Conservation (phyloP, 2,329 filamentous ascomycete genomes). For the Neospermospora avenae region DNA sequence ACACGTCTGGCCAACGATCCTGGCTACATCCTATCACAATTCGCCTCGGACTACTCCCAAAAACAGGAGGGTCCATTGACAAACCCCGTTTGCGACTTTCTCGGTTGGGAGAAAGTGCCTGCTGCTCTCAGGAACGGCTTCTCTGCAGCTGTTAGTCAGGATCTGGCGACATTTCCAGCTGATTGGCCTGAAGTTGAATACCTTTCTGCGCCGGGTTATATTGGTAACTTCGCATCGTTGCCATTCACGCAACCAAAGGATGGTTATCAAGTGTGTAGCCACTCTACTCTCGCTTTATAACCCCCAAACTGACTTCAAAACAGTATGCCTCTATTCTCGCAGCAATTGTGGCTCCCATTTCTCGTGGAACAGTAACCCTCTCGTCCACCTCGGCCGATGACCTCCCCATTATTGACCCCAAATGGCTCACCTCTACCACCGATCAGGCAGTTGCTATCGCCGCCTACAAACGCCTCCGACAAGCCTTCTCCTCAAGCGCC, state of each 20-base stretch:
- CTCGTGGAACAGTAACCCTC: conserved; percentile 45
- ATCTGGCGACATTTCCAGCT: conserved; percentile 13
- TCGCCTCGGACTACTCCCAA: neutral
- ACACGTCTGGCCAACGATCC: conserved; percentile 11
- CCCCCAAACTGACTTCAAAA: neutral
- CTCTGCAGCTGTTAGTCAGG: neutral
- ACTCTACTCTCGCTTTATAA: neutral
- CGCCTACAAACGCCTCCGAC: conserved; percentile 41
- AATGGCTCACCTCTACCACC: conserved; percentile 42
- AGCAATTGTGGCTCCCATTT: conserved; percentile 40
- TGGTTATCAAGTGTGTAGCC: conserved; percentile 2
- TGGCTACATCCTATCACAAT: neutral
- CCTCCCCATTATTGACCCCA: conserved; percentile 41
- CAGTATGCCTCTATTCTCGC: conserved; percentile 16
- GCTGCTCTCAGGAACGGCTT: neutral
- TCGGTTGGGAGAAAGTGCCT: conserved; percentile 26
- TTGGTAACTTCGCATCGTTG: conserved; percentile 9
- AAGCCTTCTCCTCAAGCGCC: conserved; percentile 23
- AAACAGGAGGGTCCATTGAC: conserved; percentile 10
- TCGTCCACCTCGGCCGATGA: conserved; percentile 35
- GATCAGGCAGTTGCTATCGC: conserved; percentile 45
- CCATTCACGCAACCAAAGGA: conserved; percentile 9
- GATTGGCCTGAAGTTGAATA: conserved; percentile 27
- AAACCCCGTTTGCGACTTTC: conserved; percentile 16
- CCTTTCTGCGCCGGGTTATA: conserved; percentile 10